Evolutionary conservation across 495 filamentous ascomycete species (phyloP), one percentile per base, ranked within the genome.

Genomic region (Clavariopsis aquatica): DNA sequence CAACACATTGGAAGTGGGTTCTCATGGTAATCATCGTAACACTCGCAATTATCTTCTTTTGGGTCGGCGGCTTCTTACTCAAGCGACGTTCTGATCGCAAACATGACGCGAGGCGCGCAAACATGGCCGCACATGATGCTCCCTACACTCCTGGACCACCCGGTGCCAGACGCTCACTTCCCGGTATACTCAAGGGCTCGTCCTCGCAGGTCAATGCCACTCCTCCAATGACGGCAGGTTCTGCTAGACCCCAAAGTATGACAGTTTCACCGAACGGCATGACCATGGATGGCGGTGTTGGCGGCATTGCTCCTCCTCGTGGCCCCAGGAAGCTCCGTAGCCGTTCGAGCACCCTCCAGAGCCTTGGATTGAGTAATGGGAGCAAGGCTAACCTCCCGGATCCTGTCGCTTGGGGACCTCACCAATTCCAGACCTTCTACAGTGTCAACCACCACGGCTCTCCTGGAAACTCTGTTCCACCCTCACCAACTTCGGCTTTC

Each of bases 21-120:
- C 52, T 76, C 46, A 75, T 76, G 72, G 61, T 74, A 56, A 72
- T 76, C 63, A 65, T 75, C 55, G 65, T 76, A 46, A 57, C 57
- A 57, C 28, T 75, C 62, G 70, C 52, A 62, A 69, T 75, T 52
- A 13, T 72, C 61, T 4, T 57, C 60, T 36, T 73, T 69, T 71
- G 60, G 62, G 19, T 73, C 57, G 41, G 64, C 41, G 72, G 65
- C 58, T 29, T 68, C 63, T 70, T 24, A 23, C 62, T 73, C 47
- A 70, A 70, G 38, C 72, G 71, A 26, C 73, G 65, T 53, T 57
- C 68, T 57, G 57, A 69, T 59, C 67, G 70, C 52, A 69, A 70
- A 27, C n/a, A 27, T 13, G 74, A 75, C 52, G 61, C 58, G 34
- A 27, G 20, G 22, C 43, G 63, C 45, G 67, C 55, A 1, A 70